These are phyloP conservation scores for Zygoascus sp. DNA, from an alignment of 1,139 yeast genomes.

Conservation along the genomic window DNA sequence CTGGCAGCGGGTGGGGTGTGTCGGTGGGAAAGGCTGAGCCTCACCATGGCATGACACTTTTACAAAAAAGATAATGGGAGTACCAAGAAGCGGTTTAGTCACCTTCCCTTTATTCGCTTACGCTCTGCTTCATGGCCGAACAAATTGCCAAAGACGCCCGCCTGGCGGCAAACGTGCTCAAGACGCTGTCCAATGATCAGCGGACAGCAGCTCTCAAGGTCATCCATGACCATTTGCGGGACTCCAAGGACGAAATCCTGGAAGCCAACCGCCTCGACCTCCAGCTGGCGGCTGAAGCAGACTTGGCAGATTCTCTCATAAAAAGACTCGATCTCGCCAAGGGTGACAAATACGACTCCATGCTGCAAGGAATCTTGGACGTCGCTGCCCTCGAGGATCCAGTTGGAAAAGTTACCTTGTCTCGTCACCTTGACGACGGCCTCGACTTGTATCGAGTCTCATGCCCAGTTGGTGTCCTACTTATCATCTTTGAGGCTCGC, in stretches of 20 bases:
- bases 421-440: conserved; percentile 81
- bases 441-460: conserved; percentile 76
- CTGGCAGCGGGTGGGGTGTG: neutral
- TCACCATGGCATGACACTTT: too few species aligned
- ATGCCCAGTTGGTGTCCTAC: conserved; percentile 89
- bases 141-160: conserved; percentile 75
- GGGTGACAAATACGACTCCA: conserved; percentile 82
- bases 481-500: conserved; percentile 91
- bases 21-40: too few species aligned
- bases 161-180: conserved; percentile 70
- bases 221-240: conserved; percentile 64
- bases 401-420: conserved; percentile 76
- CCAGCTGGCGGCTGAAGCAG: conserved; percentile 55
- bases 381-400: conserved; percentile 89
- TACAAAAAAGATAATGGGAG: neutral
- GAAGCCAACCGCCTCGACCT: conserved; percentile 72
- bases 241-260: conserved; percentile 56
- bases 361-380: conserved; percentile 92
- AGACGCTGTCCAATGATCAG: conserved; percentile 67
- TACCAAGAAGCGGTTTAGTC: neutral
- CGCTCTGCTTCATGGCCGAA: conserved; percentile 47
- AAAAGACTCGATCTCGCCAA: conserved; percentile 78
- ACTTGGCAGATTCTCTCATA: conserved; percentile 63
- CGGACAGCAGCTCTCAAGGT: conserved; percentile 68
- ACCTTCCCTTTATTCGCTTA: neutral